Conservation (phyloP, 2,329 filamentous ascomycete genomes). For the Aureobasidium sp. region DNA sequence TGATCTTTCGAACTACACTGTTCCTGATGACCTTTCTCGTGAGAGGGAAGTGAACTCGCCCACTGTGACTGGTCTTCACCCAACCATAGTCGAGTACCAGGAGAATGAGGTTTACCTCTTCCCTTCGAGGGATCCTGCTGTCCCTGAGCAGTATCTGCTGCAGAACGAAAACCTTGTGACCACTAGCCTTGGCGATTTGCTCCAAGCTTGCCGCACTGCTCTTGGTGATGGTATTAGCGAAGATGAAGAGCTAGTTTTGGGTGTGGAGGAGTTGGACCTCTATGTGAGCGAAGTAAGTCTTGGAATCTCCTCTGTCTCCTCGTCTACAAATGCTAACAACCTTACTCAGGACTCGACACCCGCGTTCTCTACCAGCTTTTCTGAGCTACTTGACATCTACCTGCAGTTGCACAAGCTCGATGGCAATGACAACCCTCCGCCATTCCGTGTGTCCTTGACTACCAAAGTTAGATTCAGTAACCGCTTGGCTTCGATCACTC, state of each 20-base stretch:
- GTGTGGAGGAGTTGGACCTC: slow-evolving; percentile 46
- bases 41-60: slow-evolving; percentile 24
- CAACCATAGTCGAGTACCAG: slow-evolving; percentile 48
- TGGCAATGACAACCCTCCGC: slow-evolving; percentile 41
- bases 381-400: slow-evolving; percentile 52
- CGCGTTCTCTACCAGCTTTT: slow-evolving; percentile 41
- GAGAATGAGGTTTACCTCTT: slow-evolving; percentile 50
- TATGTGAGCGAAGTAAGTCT: slow-evolving; percentile 48
- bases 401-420: slow-evolving; percentile 52
- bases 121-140: slow-evolving; percentile 44
- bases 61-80: slow-evolving; percentile 31
- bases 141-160: slow-evolving; percentile 48
- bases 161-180: slow-evolving; percentile 47
- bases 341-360: slow-evolving; percentile 39
- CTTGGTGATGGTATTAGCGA: slow-evolving; percentile 46
- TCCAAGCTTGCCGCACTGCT: slow-evolving; percentile 46
- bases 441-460: slow-evolving; percentile 46
- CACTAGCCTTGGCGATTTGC: slow-evolving; percentile 45
- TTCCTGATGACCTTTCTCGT: slow-evolving; percentile 9
- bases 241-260: slow-evolving; percentile 49
- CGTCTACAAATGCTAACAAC: slow-evolving; percentile 10
- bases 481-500: slow-evolving; percentile 43
- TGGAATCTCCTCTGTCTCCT: neutral
- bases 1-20: slow-evolving; percentile 2
- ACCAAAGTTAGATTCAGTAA: slow-evolving; percentile 46